Evolutionary conservation across 805 yeast genomes (phyloP), one percentile per base, ranked within the genome.

Genomic region (Pichia occidentalis): DNA sequence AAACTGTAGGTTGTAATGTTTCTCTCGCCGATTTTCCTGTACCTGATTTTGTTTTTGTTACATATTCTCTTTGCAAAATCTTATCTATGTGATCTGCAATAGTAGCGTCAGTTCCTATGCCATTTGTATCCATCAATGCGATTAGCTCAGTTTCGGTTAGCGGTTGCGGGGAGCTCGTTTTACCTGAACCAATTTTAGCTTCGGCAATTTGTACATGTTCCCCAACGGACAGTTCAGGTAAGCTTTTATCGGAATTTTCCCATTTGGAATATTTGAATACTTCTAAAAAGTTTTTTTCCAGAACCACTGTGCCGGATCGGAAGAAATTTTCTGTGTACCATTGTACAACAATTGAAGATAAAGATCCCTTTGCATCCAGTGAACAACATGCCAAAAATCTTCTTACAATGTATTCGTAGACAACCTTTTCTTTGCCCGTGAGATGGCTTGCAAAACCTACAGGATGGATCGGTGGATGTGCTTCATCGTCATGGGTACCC

Each of bases 381-480:
- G 97, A 85, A 52, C 97, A 90, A 47, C 95, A 80, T 0, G 97
- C 99, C 24, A 92, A 56, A 49, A 88, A 92, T 39, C 90, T 78
- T 39, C 96, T 68, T 3, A 81, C 83, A 1, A 92, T 77, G 50
- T 84, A 86, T 55, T 85, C 95, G 57, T 88, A 92, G 0, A 92
- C 90, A 44, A 71, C 77, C 49, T 71, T 72, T 45, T 83, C 82
- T 36, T 71, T 73, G 1, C 55, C 59, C 10, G 42, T 61, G 47
- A 64, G 73, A 5, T 44, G 36, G 17, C 11, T 27, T 2, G 44
- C 40, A 13, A 42, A 49, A 6, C 47, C 47, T 13, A 51, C 53
- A 0, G 99, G 99, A 59, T 92, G 97, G 41, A 92, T 92, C 0
- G 99, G 97, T 4, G 98, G 97, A 71, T 92, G 99, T 18, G 98